Base-by-base conservation (phyloP, 306 rosid genomes). In the Cicer bijugum region DNA sequence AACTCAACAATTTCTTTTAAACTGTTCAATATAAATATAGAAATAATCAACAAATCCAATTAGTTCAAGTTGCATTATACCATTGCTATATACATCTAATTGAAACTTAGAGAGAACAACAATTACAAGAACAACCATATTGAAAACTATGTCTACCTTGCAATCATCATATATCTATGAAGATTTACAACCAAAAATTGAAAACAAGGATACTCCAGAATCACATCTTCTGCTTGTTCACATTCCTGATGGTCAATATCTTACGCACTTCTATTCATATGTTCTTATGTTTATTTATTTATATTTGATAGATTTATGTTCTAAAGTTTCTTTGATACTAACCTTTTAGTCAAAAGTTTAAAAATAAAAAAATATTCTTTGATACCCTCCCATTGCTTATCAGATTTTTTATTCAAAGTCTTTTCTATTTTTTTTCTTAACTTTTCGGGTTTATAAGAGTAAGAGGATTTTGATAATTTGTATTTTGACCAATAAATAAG, bases 221-320 rank as follows among this genome's bases (percentile, higher is more conserved):
- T 59, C 84, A 37, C 8, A 20, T 52, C 19, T 71, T 61, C 60
- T 83, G 40, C 61, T 12, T 44, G 75, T 83, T 71, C 76, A 52
- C 12, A 38, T 80, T 76, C 84, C 86, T 44, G 20, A 60, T 33
- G 86, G 84, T 80, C 48, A 12, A 43, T 40, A 68, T 42, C 14
- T 43, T 8, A 56, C 68, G 43, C 3, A 57, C 6, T 16, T 57
- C 6, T 50, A 51, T 51, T 51, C 28, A 51, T 51, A n/a, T 62
- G 44, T 51, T 51, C 28, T 15, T 51, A n/a, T 62, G 44, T 14
- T 50, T 50, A n/a, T 14, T 50, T 8, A 28, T 28, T 28, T 28
- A 28, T 28, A 28, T 8, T 50, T 50, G 9, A 50, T 50, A 50
- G 3, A 50, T 16, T 6, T 17, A 8, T 53, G 9, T 8, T 53